Evolutionary conservation across 495 filamentous ascomycete genomes (phyloP), one percentile per base, ranked within the genome.

Genomic region (Mycothermus thermophilus): DNA sequence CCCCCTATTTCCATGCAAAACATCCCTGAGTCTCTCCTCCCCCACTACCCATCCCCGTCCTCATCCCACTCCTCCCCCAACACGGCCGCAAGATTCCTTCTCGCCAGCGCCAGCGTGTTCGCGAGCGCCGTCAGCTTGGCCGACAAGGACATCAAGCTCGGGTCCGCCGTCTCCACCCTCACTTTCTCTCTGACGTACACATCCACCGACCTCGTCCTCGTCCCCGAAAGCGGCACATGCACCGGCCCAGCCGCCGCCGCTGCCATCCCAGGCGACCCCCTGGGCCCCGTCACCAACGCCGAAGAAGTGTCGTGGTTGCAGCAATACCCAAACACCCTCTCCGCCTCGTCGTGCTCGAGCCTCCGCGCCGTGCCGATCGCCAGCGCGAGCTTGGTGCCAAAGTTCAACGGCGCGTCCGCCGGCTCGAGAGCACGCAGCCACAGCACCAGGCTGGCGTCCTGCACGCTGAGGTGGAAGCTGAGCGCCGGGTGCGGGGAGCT

Each of bases 111-210:
- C 8, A 95, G 64, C 35, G 72, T 72, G 48, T 87, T 75, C 33
- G 84, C 79, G 37, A 96, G 53, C 14, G 83, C 83, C 18, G 69
- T 77, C 57, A 97, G 55, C 59, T 97, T 97, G 3, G 84, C 80
- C 62, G 82, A 78, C 11, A 87, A 65, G n/a, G 79, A 74, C 60
- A 97, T 72, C 42, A 97, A 44, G 50, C 76, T 83, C 20, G 90
- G 92, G 51, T 97, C 90, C 36, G 86, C 82, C 37, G 75, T 87
- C 60, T 94, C 90, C 5, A 96, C 83, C 19, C 75, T 69, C 8
- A 97, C 72, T 55, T 94, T 93, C 47, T 96, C 90, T 42, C 71
- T 75, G 13, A 97, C 92, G 27, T 68, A 74, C 0, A 95, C 87
- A 29, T 87, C 79, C 12, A 58, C 55, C 25, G 46, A 28, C 9